A percentile compares a stretch with the other conserved stretches of the same genome.
phyloP scores from a whole-genome alignment of 2,329 filamentous ascomycete genomes.

The Dissoconium aciculare region DNA sequence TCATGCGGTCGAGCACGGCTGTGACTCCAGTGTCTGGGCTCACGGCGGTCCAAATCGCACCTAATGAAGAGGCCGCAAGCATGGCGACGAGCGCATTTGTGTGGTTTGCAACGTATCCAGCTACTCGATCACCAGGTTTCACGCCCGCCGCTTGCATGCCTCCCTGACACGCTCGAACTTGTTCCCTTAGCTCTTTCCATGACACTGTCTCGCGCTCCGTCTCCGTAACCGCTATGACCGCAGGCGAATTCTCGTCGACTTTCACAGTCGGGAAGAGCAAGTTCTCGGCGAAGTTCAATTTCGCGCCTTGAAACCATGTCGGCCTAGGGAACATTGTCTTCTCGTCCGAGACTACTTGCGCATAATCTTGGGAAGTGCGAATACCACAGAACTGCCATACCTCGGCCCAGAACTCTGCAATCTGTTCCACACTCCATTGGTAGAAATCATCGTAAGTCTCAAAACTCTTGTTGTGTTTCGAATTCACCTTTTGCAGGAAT shows the following conservation, averaged over 20 bases:
- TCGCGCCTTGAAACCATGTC: slow-evolving; percentile 64
- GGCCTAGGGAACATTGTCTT: slow-evolving; percentile 74
- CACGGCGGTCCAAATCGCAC: slow-evolving; percentile 84
- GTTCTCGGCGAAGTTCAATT: slow-evolving; percentile 90
- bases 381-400: slow-evolving; percentile 74
- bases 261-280: slow-evolving; percentile 59
- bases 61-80: slow-evolving; percentile 66
- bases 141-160: slow-evolving; percentile 55
- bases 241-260: slow-evolving; percentile 45
- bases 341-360: slow-evolving; percentile 50
- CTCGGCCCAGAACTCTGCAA: slow-evolving; percentile 67
- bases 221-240: slow-evolving; percentile 73
- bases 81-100: slow-evolving; percentile 75
- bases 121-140: slow-evolving; percentile 44
- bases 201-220: slow-evolving; percentile 48
- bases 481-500: slow-evolving; percentile 46
- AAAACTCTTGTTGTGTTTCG: slow-evolving; percentile 49
- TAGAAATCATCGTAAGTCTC: slow-evolving; percentile 60
- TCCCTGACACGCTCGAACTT: slow-evolving; percentile 57
- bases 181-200: slow-evolving; percentile 68
- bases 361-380: slow-evolving; percentile 48
- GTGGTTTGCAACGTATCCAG: slow-evolving; percentile 77
- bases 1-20: slow-evolving; percentile 73
- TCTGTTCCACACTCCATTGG: slow-evolving; percentile 67
- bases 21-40: slow-evolving; percentile 86